Evolutionary conservation across 495 filamentous ascomycete genomes (phyloP).

Genomic region (Neurospora hispaniola): DNA sequence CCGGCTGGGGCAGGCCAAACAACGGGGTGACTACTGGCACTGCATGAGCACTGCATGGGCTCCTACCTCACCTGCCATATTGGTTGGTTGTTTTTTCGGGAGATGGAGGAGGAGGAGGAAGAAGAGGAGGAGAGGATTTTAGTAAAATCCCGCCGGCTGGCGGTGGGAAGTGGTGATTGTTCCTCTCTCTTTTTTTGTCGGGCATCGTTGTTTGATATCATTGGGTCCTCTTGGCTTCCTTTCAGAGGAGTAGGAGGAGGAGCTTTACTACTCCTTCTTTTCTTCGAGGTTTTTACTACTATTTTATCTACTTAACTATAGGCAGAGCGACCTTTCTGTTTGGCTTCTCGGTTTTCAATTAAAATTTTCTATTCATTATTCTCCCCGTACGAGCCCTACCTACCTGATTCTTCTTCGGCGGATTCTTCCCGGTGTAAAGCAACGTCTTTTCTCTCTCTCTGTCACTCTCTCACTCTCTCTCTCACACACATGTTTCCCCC

Average conservation of each 20-base stretch:
- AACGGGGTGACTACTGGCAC: conserved; percentile 25
- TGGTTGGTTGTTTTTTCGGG: neutral
- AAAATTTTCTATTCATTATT: neutral
- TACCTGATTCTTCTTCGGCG: neutral
- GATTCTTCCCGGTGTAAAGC: neutral
- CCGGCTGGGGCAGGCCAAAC: conserved; percentile 36
- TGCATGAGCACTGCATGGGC: conserved; percentile 6
- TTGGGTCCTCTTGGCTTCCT: neutral
- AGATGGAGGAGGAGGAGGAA: neutral
- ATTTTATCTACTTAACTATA: neutral
- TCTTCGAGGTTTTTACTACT: neutral
- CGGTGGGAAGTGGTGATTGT: neutral
- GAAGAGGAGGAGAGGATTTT: neutral
- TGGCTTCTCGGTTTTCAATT: neutral
- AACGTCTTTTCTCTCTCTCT: neutral
- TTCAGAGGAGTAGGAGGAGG: neutral
- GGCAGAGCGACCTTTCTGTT: neutral
- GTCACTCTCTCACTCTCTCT: too few relatives aligned
- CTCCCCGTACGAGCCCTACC: neutral
- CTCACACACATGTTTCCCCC: too few relatives aligned
- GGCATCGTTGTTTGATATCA: neutral
- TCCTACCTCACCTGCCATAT: neutral
- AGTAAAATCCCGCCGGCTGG: neutral
- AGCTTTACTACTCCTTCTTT: neutral
- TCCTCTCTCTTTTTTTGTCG: neutral